Conservation (phyloP, 768 basidiomycete species). For the Macrocybe gigantea region DNA sequence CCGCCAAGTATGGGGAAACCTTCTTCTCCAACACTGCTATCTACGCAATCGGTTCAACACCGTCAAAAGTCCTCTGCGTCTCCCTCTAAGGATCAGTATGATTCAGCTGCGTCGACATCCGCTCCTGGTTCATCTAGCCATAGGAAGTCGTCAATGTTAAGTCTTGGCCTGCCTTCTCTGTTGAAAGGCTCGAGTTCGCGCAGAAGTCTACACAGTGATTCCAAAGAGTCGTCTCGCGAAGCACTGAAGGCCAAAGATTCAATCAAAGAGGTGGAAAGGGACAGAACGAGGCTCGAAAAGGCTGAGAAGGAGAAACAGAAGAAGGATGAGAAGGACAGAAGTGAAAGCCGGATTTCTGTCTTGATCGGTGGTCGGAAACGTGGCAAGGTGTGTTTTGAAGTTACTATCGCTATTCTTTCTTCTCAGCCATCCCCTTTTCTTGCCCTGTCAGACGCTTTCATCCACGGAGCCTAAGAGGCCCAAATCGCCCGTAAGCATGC, state of each 20-base stretch:
- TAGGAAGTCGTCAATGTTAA: constrained; percentile 80
- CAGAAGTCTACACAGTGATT: constrained; percentile 69
- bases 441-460: constrained; percentile 63
- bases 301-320: constrained; percentile 46
- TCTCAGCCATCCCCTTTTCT: background rate
- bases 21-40: constrained; percentile 39
- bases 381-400: constrained; percentile 65
- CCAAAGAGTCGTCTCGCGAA: constrained; percentile 49
- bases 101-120: constrained; percentile 40
- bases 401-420: too few species aligned
- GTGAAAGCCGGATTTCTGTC: constrained; percentile 84
- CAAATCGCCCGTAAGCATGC: constrained; percentile 64
- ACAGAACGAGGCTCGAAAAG: constrained; percentile 24
- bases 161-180: constrained; percentile 74
- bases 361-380: constrained; percentile 85
- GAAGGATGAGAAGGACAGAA: constrained; percentile 84
- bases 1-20: constrained; percentile 42
- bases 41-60: constrained; percentile 27
- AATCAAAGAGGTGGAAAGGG: constrained; percentile 46
- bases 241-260: constrained; percentile 32
- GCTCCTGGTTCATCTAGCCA: constrained; percentile 50
- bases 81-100: constrained; percentile 44
- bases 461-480: constrained; percentile 75
- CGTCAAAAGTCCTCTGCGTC: constrained; percentile 39
- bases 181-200: constrained; percentile 76